Evolutionary conservation across 495 filamentous ascomycete genomes (phyloP), one percentile per base, ranked within the genome.

Genomic region (Daldinia decipiens): DNA sequence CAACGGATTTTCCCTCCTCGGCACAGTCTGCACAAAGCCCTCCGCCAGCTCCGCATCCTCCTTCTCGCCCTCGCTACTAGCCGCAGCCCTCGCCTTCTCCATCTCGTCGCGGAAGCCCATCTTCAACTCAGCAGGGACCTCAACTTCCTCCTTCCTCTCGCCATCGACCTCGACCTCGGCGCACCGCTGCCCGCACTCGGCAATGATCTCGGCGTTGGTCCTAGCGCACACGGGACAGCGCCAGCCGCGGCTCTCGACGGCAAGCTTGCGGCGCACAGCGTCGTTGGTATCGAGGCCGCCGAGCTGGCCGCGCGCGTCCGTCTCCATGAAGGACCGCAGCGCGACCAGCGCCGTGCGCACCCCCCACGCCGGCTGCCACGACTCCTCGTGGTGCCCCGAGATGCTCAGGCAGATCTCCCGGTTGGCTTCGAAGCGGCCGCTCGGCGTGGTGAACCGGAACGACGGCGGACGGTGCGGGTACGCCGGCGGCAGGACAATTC

Each of bases 331-430:
- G 27, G 81, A 82, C 39, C 91, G 80, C 32, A 91, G 82, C 15
- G 91, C 91, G 12, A 91, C 88, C 29, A 93, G 81, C 7, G 91
- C 91, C 1, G 91, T 93, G 55, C 95, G 85, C 6, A 99, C 88
- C 0, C 95, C 95, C 95, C 95, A 99, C 1, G 95, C 95, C 1
- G 95, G 95, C 85, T 97, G 94, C 95, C 95, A 99, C 26, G 91
- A 95, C 80, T 99, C 95, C 79, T 97, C 95, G 80, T 99, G 95
- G 79, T 98, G 95, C 8, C 93, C 95, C 36, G 87, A 90, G 77
- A 99, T 99, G 60, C 86, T 90, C 5, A 99, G 87, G 77, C 95
- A 99, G 71, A 99, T 97, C 84, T 99, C 95, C 64, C 95, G 90
- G 80, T 99, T 99, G 40, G 92, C 88, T 79, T 99, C 95, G 85